A percentile compares a stretch with the other conserved stretches of the same genome.
phyloP scores from a whole-genome alignment of 2,329 filamentous ascomycete genomes.

The Aspergillus eucalypticola region DNA sequence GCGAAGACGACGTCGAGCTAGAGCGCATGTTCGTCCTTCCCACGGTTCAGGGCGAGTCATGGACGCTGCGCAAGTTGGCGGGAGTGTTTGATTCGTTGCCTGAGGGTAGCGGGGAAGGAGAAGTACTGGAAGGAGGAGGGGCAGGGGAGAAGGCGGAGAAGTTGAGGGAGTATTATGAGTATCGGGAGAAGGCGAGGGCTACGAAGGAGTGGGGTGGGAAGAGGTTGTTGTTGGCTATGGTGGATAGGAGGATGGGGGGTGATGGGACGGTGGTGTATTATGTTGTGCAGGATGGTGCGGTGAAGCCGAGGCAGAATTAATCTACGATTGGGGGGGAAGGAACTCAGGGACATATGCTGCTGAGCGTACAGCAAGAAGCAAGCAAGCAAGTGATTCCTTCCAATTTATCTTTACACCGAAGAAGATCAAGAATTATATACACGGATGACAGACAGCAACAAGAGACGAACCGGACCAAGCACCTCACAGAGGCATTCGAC shows the following conservation, averaged over 20 bases:
- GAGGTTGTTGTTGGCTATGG: slow-evolving; percentile 58
- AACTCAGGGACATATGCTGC: too few relatives aligned
- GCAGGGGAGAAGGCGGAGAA: slow-evolving; percentile 24
- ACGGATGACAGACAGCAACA: not conserved
- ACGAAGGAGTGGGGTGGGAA: slow-evolving; percentile 51
- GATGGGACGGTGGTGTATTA: slow-evolving; percentile 68
- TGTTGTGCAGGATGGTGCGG: slow-evolving; percentile 63
- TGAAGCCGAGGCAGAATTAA: slow-evolving; percentile 66
- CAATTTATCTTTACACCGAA: slow-evolving; percentile 1
- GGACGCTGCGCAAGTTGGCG: slow-evolving; percentile 58
- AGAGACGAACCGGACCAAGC: slow-evolving; percentile 2
- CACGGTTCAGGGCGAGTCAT: slow-evolving; percentile 59
- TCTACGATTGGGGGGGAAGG: too few relatives aligned
- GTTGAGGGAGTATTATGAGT: slow-evolving; percentile 35
- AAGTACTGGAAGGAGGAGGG: slow-evolving; percentile 17
- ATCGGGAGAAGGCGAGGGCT: slow-evolving; percentile 24
- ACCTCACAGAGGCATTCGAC: slow-evolving; percentile 5
- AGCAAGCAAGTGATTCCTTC: not conserved
- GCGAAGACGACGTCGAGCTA: slow-evolving; percentile 48
- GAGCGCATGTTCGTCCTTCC: slow-evolving; percentile 63
- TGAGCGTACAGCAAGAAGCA: not conserved
- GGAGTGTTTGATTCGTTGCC: slow-evolving; percentile 58
- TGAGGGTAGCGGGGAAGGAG: slow-evolving; percentile 9
- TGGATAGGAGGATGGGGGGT: slow-evolving; percentile 50
- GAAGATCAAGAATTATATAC: slow-evolving; percentile 12